Conservation (phyloP, 2,329 filamentous ascomycete genomes). For the Scedosporium minutisporum region DNA sequence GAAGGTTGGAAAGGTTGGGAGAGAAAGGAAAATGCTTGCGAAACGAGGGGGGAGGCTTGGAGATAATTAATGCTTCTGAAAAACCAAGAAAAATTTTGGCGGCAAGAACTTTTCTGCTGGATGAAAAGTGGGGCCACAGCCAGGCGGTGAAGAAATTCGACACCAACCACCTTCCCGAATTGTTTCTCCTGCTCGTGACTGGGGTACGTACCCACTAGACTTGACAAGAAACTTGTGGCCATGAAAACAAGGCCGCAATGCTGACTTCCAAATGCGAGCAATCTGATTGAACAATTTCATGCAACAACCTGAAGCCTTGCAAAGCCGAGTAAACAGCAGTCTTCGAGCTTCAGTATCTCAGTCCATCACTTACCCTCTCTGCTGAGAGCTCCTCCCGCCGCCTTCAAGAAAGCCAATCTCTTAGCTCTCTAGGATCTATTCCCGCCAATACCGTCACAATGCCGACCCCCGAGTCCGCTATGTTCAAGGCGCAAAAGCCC, state of each 20-base stretch:
- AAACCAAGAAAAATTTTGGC: conserved; percentile 7
- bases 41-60: conserved; percentile 8
- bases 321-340: not conserved
- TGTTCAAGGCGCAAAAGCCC: conserved; percentile 78
- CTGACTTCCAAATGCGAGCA: not conserved
- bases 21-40: conserved; percentile 7
- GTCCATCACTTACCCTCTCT: not conserved
- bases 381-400: not conserved
- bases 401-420: not conserved
- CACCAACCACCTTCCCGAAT: not conserved
- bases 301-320: not conserved
- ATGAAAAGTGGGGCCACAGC: conserved; percentile 22
- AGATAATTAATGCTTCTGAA: conserved; percentile 7
- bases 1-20: conserved; percentile 11
- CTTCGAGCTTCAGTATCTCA: not conserved
- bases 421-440: not conserved
- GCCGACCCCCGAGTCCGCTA: conserved; percentile 74
- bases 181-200: not conserved
- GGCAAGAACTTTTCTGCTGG: conserved; percentile 20
- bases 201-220: not conserved
- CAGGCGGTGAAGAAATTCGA: not conserved
- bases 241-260: not conserved
- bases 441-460: conserved; percentile 32
- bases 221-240: not conserved
- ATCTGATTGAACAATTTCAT: conserved; percentile 4